Percentiles rank a stretch among this genome's conserved stretches.
phyloP scores from a whole-genome alignment of 441 rosid species.

The Adansonia rubrostipa region DNA sequence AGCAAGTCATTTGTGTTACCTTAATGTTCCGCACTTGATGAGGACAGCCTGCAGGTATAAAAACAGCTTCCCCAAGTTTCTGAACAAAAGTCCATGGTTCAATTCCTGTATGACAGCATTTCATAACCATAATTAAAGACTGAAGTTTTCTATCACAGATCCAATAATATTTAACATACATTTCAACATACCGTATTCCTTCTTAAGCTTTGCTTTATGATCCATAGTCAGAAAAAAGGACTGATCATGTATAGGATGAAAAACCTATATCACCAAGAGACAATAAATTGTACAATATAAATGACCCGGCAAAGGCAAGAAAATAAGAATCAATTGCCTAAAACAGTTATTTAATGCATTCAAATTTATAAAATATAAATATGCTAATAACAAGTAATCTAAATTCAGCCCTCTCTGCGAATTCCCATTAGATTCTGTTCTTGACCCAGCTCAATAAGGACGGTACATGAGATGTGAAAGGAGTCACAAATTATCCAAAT shows the following conservation, averaged over 20 bases:
- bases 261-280: slow-evolving; percentile 51
- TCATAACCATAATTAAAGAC: not conserved
- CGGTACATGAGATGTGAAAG: not conserved
- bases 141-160: not conserved
- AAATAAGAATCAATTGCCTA: not conserved
- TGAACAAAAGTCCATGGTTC: slow-evolving; percentile 95
- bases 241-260: slow-evolving; percentile 86
- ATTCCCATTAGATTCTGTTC: not conserved
- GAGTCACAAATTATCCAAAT: not conserved
- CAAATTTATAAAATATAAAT: not conserved
- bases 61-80: slow-evolving; percentile 90
- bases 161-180: slow-evolving; percentile 9
- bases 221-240: slow-evolving; percentile 61
- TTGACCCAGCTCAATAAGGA: slow-evolving; percentile 10
- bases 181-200: slow-evolving; percentile 68
- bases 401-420: not conserved
- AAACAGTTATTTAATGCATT: not conserved
- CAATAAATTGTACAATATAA: slow-evolving; percentile 2
- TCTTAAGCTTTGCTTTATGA: slow-evolving; percentile 74
- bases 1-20: slow-evolving; percentile 45
- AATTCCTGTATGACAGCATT: slow-evolving; percentile 51
- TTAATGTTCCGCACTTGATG: slow-evolving; percentile 94
- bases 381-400: not conserved
- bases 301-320: not conserved
- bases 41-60: slow-evolving; percentile 95